Evolutionary conservation across 306 rosid species (phyloP).

Genomic region (Malus asiatica): DNA sequence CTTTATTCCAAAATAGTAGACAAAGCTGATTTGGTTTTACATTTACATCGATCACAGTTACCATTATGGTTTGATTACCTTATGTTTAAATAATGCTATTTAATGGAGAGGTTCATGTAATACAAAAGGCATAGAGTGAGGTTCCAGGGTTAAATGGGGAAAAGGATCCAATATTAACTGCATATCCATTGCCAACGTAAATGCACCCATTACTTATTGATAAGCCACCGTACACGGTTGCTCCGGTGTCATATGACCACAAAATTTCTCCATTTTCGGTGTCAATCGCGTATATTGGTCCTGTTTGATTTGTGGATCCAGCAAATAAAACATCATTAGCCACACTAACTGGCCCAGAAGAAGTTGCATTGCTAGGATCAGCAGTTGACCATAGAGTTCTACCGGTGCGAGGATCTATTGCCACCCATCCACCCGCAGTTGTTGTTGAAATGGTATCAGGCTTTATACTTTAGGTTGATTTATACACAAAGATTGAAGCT

Average conservation of each 20-base stretch:
- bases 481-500: too few relatives aligned
- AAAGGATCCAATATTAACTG: too few relatives aligned
- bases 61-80: neutral
- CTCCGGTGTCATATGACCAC: constrained; percentile 36
- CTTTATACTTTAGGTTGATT: too few relatives aligned
- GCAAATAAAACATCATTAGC: constrained; percentile 49
- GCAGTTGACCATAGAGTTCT: constrained; percentile 39
- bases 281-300: constrained; percentile 36
- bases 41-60: neutral
- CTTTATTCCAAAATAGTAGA: neutral
- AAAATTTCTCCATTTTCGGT: constrained; percentile 27
- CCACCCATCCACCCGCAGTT: constrained; percentile 54
- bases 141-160: neutral
- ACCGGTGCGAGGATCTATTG: constrained; percentile 37
- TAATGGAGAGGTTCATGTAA: too few relatives aligned
- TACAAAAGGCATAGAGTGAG: neutral
- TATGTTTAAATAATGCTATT: too few relatives aligned
- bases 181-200: constrained; percentile 25
- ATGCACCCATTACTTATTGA: constrained; percentile 52
- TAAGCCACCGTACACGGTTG: constrained; percentile 48
- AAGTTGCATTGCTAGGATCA: constrained; percentile 17
- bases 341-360: constrained; percentile 38
- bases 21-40: neutral
- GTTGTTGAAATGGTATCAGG: too few relatives aligned
- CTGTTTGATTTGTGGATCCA: constrained; percentile 26